Evolutionary conservation across 306 rosid species (phyloP).

Genomic region (Senna siamea): DNA sequence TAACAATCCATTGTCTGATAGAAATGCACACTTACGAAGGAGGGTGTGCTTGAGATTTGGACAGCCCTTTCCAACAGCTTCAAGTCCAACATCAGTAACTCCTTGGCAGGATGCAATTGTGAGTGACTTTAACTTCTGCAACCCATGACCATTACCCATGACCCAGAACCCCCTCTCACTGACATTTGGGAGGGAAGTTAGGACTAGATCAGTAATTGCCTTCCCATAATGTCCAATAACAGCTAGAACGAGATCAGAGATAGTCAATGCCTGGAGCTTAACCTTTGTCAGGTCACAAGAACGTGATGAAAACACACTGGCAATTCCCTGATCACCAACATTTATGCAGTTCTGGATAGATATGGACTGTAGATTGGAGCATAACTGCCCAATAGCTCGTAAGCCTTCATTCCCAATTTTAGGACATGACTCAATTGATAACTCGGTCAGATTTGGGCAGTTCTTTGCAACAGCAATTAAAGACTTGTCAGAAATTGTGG

Average conservation of each 20-base stretch:
- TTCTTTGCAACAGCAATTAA: slow-evolving; percentile 70
- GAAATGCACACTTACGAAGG: slow-evolving; percentile 64
- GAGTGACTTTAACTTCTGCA: slow-evolving; percentile 82
- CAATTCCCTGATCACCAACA: slow-evolving; percentile 85
- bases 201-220: slow-evolving; percentile 76
- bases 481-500: slow-evolving; percentile 70
- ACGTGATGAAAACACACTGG: slow-evolving; percentile 64
- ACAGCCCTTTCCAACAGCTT: slow-evolving; percentile 85
- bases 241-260: slow-evolving; percentile 86
- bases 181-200: slow-evolving; percentile 65
- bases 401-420: slow-evolving; percentile 78
- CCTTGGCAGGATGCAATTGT: slow-evolving; percentile 83
- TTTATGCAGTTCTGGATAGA: slow-evolving; percentile 68
- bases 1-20: slow-evolving; percentile 82
- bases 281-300: slow-evolving; percentile 65
- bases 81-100: slow-evolving; percentile 76
- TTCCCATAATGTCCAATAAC: slow-evolving; percentile 91
- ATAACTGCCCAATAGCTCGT: slow-evolving; percentile 73
- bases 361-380: slow-evolving; percentile 69
- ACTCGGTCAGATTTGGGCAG: slow-evolving; percentile 74
- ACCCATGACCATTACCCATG: slow-evolving; percentile 86
- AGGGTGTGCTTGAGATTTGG: slow-evolving; percentile 73
- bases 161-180: slow-evolving; percentile 95
- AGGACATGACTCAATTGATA: slow-evolving; percentile 76
- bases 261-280: slow-evolving; percentile 78